phyloP scores from a whole-genome alignment of 2,329 filamentous ascomycete genomes.

The Dendryphion nanum region DNA sequence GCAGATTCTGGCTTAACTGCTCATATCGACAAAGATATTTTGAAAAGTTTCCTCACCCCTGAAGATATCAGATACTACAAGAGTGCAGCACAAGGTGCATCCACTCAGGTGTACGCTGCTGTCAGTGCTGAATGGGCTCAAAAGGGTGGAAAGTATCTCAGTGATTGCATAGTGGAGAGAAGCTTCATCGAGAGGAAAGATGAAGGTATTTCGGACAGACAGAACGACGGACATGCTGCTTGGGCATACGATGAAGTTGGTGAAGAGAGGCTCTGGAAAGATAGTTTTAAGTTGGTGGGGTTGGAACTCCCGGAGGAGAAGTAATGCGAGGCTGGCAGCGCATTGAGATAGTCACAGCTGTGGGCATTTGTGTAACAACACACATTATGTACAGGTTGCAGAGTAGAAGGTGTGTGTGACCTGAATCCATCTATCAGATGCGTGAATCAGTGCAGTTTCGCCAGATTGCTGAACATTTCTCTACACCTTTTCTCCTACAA shows the following conservation, averaged over 20 bases:
- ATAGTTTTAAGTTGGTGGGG: conserved; percentile 6
- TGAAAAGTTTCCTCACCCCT: not conserved
- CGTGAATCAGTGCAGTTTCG: too few relatives aligned
- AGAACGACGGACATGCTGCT: conserved; percentile 7
- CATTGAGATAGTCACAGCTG: too few relatives aligned
- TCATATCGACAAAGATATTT: conserved; percentile 5
- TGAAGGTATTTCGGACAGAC: not conserved
- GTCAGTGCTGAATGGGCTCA: conserved; percentile 29
- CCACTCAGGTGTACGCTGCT: conserved; percentile 41
- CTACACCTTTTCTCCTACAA: too few relatives aligned
- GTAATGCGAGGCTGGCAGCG: too few relatives aligned
- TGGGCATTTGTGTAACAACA: too few relatives aligned
- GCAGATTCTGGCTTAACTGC: conserved; percentile 5
- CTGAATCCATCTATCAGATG: too few relatives aligned
- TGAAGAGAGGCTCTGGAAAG: conserved; percentile 28
- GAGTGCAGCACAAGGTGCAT: conserved; percentile 38
- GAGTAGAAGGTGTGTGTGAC: too few relatives aligned
- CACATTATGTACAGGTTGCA: too few relatives aligned
- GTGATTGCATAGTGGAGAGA: conserved; percentile 20
- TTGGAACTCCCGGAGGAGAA: not conserved
- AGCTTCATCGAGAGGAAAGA: conserved; percentile 4
- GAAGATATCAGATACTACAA: conserved; percentile 22
- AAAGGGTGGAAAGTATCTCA: conserved; percentile 37
- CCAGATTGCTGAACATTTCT: too few relatives aligned
- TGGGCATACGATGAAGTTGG: conserved; percentile 21